Conservation (phyloP, 202 grass and related monocot species). For the Zoysia matrella region DNA sequence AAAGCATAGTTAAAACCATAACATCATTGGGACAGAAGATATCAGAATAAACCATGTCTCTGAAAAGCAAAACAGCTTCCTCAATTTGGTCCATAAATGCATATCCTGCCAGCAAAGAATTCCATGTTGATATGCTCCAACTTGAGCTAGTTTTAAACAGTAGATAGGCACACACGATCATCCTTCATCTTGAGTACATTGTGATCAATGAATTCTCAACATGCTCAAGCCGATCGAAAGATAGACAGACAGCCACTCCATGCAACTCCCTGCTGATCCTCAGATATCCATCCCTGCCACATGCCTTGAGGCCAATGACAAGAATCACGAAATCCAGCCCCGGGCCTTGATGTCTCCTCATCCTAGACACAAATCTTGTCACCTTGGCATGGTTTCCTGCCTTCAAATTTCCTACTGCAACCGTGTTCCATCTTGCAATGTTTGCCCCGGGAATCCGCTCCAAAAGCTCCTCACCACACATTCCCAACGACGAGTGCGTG, state of each 20-base stretch:
- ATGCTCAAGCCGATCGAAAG: slow-evolving; percentile 41
- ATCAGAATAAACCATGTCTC: slow-evolving; percentile 46
- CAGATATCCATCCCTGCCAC: slow-evolving; percentile 38
- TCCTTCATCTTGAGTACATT: slow-evolving; percentile 67
- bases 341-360: slow-evolving; percentile 34
- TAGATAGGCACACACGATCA: slow-evolving; percentile 37
- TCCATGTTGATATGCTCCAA: slow-evolving; percentile 54
- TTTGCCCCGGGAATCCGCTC: slow-evolving; percentile 41
- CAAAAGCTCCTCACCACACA: slow-evolving; percentile 51
- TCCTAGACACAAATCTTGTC: slow-evolving; percentile 50
- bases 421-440: slow-evolving; percentile 52
- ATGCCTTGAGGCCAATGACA: slow-evolving; percentile 60
- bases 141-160: slow-evolving; percentile 46
- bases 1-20: slow-evolving; percentile 58
- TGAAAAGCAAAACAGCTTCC: slow-evolving; percentile 54
- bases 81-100: slow-evolving; percentile 47
- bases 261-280: slow-evolving; percentile 60
- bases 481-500: slow-evolving; percentile 30
- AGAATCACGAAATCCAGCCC: slow-evolving; percentile 51
- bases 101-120: slow-evolving; percentile 61
- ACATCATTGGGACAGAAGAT: slow-evolving; percentile 47
- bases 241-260: slow-evolving; percentile 42
- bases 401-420: slow-evolving; percentile 49
- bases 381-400: slow-evolving; percentile 45
- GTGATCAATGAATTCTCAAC: slow-evolving; percentile 63